A percentile compares a stretch with the other conserved stretches of the same genome.
These are phyloP conservation scores for Coemansia sp. DNA, from an alignment of 192 early-diverging fungal species.

Conservation along the genomic window DNA sequence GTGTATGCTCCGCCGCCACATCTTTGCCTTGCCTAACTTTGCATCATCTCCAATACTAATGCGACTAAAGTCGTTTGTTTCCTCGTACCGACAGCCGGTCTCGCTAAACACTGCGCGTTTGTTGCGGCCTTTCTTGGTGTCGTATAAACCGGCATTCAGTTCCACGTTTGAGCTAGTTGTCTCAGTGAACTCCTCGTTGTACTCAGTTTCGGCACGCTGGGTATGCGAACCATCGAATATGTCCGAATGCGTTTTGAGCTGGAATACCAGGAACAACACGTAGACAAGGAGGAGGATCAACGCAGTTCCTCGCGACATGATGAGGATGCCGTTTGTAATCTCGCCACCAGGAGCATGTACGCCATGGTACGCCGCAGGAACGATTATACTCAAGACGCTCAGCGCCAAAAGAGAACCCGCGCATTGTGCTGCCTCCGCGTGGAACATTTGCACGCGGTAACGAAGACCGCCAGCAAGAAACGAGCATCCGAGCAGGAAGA, in stretches of 20 bases:
- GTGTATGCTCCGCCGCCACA: slow-evolving; percentile 6
- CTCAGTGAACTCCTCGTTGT: slow-evolving; percentile 51
- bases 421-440: slow-evolving; percentile 70
- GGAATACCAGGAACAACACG: slow-evolving; percentile 75
- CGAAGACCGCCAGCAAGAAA: slow-evolving; percentile 82
- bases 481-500: slow-evolving; percentile 84
- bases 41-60: background rate
- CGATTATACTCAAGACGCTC: slow-evolving; percentile 64
- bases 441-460: slow-evolving; percentile 65
- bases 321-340: slow-evolving; percentile 55
- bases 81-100: background rate
- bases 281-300: slow-evolving; percentile 70
- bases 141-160: slow-evolving; percentile 5
- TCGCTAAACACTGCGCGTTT: slow-evolving; percentile 8
- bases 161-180: background rate
- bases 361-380: slow-evolving; percentile 70
- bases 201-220: slow-evolving; percentile 32
- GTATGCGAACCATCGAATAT: slow-evolving; percentile 47
- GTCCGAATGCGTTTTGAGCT: slow-evolving; percentile 77
- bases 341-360: slow-evolving; percentile 52
- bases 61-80: background rate
- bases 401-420: slow-evolving; percentile 65
- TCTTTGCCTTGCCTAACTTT: slow-evolving; percentile 6
- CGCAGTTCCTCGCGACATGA: slow-evolving; percentile 67
- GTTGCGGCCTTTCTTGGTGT: background rate